Percentiles rank a stretch among this genome's conserved stretches.
phyloP scores from a whole-genome alignment of 164 flowering plant species.

The Cinnamomum chago region DNA sequence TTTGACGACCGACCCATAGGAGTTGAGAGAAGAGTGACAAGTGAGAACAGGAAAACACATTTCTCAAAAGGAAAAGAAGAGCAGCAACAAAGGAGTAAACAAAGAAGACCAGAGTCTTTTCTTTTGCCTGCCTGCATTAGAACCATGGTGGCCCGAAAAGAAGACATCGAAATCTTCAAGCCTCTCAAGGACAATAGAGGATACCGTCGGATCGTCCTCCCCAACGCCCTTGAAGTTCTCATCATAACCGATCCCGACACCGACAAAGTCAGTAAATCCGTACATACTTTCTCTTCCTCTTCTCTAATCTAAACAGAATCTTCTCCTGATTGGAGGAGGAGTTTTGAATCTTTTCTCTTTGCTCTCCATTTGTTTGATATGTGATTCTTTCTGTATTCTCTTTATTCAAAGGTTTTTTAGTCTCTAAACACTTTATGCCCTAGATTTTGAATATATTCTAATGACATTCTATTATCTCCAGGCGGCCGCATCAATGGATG shows the following conservation, averaged over 20 bases:
- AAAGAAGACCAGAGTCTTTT: too few relatives aligned
- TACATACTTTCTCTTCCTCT: not conserved
- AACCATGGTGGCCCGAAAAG: constrained; percentile 48
- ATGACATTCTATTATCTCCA: not conserved
- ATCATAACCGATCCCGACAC: constrained; percentile 95
- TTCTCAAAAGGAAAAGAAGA: not conserved
- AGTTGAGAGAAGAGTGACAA: not conserved
- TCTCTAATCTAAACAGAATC: not conserved
- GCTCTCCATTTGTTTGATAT: not conserved
- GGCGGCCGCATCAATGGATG: constrained; percentile 85
- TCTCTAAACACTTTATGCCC: too few relatives aligned
- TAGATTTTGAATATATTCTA: not conserved
- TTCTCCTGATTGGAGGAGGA: too few relatives aligned
- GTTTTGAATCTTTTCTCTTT: not conserved
- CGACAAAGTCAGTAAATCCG: constrained; percentile 52
- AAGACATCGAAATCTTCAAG: constrained; percentile 53
- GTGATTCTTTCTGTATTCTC: not conserved
- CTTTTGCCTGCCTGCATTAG: not conserved
- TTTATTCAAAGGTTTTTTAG: too few relatives aligned
- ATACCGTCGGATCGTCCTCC: constrained; percentile 69
- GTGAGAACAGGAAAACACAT: not conserved
- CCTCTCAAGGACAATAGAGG: constrained; percentile 80
- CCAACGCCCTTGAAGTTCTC: constrained; percentile 71
- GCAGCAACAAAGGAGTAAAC: not conserved
- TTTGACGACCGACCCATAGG: too few relatives aligned